phyloP scores from a whole-genome alignment of 2,329 filamentous ascomycete species.

The Nannizzia gypsea region DNA sequence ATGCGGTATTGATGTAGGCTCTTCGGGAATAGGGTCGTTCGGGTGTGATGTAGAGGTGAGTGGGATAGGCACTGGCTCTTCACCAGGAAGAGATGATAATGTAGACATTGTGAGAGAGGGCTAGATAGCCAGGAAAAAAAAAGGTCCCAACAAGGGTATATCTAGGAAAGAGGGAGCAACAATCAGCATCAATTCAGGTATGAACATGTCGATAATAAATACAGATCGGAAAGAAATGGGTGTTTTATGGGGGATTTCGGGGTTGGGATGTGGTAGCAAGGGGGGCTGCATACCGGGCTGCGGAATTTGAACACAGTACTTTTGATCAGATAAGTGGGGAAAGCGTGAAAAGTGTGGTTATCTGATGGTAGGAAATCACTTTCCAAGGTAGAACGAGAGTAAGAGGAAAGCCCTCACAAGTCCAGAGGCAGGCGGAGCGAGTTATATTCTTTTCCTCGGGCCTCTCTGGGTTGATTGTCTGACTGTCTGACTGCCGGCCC shows the following conservation, averaged over 20 bases:
- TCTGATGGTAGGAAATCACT: background rate
- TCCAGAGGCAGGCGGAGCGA: background rate
- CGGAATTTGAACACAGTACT: background rate
- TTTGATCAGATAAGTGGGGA: constrained; percentile 3
- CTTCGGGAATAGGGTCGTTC: constrained; percentile 38
- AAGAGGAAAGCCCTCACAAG: background rate
- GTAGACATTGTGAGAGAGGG: background rate
- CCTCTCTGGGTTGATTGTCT: background rate
- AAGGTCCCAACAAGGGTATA: background rate
- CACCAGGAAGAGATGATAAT: background rate
- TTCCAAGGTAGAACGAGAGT: background rate
- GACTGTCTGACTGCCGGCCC: background rate
- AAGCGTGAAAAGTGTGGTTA: background rate
- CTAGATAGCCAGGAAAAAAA: too few relatives aligned
- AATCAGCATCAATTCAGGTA: background rate
- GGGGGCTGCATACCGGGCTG: background rate
- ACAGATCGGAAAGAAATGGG: background rate
- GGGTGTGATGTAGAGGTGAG: constrained; percentile 36
- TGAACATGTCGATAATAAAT: background rate
- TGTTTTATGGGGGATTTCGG: background rate
- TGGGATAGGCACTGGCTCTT: constrained; percentile 15
- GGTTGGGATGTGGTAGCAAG: background rate
- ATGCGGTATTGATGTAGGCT: constrained; percentile 30
- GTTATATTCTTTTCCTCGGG: background rate
- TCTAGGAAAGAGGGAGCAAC: background rate